A percentile compares a stretch with the other conserved stretches of the same genome.
Conservation (phyloP, 2,329 filamentous ascomycete species). For the Diaporthe longicolla region DNA sequence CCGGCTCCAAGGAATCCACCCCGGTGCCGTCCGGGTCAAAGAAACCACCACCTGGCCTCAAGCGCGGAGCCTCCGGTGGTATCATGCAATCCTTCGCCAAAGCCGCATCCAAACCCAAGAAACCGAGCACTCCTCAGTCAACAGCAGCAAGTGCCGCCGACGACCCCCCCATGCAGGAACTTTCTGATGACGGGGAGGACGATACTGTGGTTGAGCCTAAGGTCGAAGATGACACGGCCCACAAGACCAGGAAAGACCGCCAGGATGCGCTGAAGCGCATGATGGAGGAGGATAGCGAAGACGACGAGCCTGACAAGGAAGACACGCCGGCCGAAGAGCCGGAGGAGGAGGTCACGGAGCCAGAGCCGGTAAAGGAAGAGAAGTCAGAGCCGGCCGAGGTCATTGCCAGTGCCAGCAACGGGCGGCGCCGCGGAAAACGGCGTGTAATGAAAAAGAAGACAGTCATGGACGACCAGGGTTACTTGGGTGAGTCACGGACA, state of each 20-base stretch:
- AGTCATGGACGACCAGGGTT: slow-evolving; percentile 89
- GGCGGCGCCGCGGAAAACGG: slow-evolving; percentile 81
- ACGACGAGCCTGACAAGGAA: slow-evolving; percentile 41
- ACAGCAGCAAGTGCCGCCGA: slow-evolving; percentile 58
- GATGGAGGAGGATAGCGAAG: slow-evolving; percentile 45
- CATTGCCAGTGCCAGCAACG: slow-evolving; percentile 67
- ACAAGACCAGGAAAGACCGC: slow-evolving; percentile 70
- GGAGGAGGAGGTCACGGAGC: slow-evolving; percentile 57
- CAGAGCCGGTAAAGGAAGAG: slow-evolving; percentile 56
- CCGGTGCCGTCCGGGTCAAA: slow-evolving; percentile 53
- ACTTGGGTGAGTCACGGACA: slow-evolving; percentile 75
- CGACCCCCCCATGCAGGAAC: slow-evolving; percentile 66
- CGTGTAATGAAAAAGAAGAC: slow-evolving; percentile 91
- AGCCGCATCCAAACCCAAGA: slow-evolving; percentile 67
- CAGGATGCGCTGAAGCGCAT: slow-evolving; percentile 75
- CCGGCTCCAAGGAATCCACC: slow-evolving; percentile 56
- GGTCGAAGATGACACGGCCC: slow-evolving; percentile 49
- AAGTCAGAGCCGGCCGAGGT: slow-evolving; percentile 61
- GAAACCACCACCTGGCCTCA: slow-evolving; percentile 59
- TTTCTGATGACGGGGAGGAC: slow-evolving; percentile 67
- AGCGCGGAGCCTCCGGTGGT: slow-evolving; percentile 71
- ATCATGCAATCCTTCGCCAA: slow-evolving; percentile 88
- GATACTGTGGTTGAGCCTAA: slow-evolving; percentile 64
- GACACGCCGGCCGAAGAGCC: slow-evolving; percentile 47
- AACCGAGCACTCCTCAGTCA: slow-evolving; percentile 49